These are phyloP conservation scores for Torulaspora maleeae DNA, from an alignment of 805 yeast species.

Conservation along the genomic window DNA sequence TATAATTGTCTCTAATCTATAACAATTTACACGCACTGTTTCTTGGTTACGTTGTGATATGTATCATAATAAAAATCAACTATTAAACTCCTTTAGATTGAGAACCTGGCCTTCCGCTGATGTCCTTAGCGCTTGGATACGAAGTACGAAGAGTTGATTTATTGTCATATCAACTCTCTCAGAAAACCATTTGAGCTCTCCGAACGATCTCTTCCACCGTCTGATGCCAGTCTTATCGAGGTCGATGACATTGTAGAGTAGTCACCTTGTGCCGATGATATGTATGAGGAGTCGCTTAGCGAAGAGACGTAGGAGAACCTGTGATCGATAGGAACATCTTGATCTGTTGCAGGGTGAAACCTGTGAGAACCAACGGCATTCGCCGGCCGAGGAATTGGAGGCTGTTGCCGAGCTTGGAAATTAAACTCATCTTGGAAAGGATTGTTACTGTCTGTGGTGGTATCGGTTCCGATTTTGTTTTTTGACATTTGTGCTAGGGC, in stretches of 20 bases:
- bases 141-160: background rate
- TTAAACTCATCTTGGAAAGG: constrained; percentile 30
- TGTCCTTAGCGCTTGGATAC: background rate
- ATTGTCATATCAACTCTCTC: constrained; percentile 19
- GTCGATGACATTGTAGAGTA: constrained; percentile 19
- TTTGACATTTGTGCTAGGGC: constrained; percentile 1
- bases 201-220: constrained; percentile 1
- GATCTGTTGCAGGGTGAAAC: background rate
- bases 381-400: constrained; percentile 23
- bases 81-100: constrained; percentile 4
- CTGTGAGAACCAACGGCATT: constrained; percentile 6
- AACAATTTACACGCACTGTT: constrained; percentile 23
- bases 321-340: constrained; percentile 8
- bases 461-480: background rate
- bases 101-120: background rate
- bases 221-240: constrained; percentile 12
- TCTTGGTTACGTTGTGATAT: constrained; percentile 1
- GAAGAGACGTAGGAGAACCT: constrained; percentile 20
- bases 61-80: background rate
- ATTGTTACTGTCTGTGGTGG: constrained; percentile 5
- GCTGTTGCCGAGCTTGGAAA: constrained; percentile 18
- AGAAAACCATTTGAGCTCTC: constrained; percentile 19
- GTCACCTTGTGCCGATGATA: constrained; percentile 18
- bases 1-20: constrained; percentile 26
- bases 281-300: constrained; percentile 16